Evolutionary conservation across 345 rosid species (phyloP).

Genomic region (Eucalyptus pumila): DNA sequence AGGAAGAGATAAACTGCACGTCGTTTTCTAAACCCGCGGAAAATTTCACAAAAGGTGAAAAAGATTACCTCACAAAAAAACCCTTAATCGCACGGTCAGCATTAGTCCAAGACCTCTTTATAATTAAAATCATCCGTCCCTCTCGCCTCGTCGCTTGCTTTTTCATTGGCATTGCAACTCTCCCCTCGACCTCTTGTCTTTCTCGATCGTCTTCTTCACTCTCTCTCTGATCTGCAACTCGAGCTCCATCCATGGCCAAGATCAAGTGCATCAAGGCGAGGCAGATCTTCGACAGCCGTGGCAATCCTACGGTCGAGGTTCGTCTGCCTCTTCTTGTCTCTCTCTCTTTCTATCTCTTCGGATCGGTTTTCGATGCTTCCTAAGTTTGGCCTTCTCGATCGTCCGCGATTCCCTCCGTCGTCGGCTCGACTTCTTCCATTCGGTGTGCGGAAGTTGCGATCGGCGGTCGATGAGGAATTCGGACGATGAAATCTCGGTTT

Average conservation of each 20-base stretch:
- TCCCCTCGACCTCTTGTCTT: no score
- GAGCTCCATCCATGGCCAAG: constrained; percentile 30
- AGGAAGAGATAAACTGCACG: not conserved
- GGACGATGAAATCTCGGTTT: not conserved
- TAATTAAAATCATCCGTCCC: not conserved
- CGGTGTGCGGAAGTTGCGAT: not conserved
- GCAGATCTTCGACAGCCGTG: constrained; percentile 99
- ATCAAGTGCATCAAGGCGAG: constrained; percentile 64
- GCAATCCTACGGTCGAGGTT: constrained; percentile 97
- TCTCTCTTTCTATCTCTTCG: not conserved
- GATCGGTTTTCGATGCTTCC: not conserved
- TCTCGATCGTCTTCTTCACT: not conserved
- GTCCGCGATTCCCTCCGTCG: not conserved
- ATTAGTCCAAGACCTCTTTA: not conserved
- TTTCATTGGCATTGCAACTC: not conserved
- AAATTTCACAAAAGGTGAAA: no score
- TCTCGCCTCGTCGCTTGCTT: not conserved
- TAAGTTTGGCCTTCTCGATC: not conserved
- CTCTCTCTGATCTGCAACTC: not conserved
- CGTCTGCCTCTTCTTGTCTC: not conserved
- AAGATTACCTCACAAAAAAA: fast-evolving
- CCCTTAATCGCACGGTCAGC: not conserved
- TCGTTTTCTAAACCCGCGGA: not conserved
- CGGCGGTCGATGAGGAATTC: not conserved
- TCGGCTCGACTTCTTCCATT: not conserved